Base-by-base conservation (phyloP, 805 yeast genomes). In the Yarrowia deformans region DNA sequence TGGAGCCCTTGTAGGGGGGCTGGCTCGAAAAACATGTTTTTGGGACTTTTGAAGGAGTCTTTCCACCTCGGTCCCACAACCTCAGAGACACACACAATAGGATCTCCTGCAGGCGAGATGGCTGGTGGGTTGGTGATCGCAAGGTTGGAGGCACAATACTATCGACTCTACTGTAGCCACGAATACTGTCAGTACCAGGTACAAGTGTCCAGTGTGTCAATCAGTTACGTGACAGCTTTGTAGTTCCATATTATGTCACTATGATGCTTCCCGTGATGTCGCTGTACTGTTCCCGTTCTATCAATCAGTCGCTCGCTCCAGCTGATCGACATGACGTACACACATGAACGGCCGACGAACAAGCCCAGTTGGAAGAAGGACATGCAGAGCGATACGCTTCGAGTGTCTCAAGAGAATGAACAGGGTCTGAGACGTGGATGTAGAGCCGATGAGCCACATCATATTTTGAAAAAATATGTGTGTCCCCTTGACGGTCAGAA, bases 21-120 rank as follows among this genome's bases (percentile, higher is more conserved):
- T 56, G 63, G 63, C 8, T n/a, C 8, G 12, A 3, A 35, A 7
- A 7, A 0, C n/a, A 12, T 18, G 58, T 2, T 2, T 50, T 37
- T 16, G 54, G 54, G 19, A 48, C n/a, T 1, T 12, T 18, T 9
- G 29, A 2, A 23, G 29, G 29, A 23, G 29, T 23, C 29, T 23
- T 4, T 23, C 29, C 37, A 34, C 37, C 37, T 10, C 49, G 14
- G 46, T 43, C 23, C 8, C 5, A 10, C 9, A 48, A 23, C 18
- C 29, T 23, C 29, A 23, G 29, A 23, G n/a, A 23, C 4, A 23
- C 35, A 29, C 12, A 35, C 58, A 37, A 52, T 37, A 37, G 18
- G 58, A 35, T 52, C 58, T 12, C 32, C 35, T 52, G 58, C 58
- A 52, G 42, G 29, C 16, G 58, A 52, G 58, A 52, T 52, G 58